Percentiles rank a stretch among this genome's conserved stretches.
Evolutionary conservation across 257 asterid species (phyloP).

Genomic region (Rauvolfia tetraphylla): DNA sequence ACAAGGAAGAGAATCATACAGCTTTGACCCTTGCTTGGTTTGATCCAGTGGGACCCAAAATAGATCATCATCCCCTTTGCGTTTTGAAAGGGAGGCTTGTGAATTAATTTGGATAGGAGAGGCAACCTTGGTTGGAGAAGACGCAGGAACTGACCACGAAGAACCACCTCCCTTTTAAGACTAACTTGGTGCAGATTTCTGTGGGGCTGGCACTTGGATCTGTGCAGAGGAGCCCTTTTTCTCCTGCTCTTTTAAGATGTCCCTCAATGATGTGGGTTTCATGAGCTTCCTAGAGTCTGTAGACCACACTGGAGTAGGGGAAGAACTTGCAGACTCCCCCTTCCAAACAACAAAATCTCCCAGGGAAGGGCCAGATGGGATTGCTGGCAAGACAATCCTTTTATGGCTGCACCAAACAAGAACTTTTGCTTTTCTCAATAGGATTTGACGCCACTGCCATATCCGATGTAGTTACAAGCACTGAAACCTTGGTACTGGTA

Average conservation of each 20-base stretch:
- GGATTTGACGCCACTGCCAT: constrained; percentile 54
- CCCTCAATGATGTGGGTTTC: constrained; percentile 81
- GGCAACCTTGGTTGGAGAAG: constrained; percentile 68
- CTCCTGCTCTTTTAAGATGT: constrained; percentile 85
- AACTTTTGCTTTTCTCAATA: constrained; percentile 52
- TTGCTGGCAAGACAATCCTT: constrained; percentile 65
- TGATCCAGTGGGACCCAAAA: constrained; percentile 94
- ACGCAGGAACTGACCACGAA: constrained; percentile 57
- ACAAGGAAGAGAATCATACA: constrained; percentile 45
- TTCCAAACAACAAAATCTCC: constrained; percentile 95
- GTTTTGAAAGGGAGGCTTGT: constrained; percentile 48
- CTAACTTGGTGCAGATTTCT: constrained; percentile 54
- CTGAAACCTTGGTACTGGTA: constrained; percentile 50
- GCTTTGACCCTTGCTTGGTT: constrained; percentile 65
- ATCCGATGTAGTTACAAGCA: constrained; percentile 41
- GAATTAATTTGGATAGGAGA: constrained; percentile 45
- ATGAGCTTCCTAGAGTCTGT: constrained; percentile 61
- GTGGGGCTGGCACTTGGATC: constrained; percentile 54
- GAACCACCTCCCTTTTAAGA: constrained; percentile 55
- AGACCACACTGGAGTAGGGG: constrained; percentile 88
- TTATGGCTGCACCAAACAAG: constrained; percentile 58
- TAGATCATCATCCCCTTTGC: constrained; percentile 76
- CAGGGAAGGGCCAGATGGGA: constrained; percentile 88
- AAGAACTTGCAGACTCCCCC: constrained; percentile 60
- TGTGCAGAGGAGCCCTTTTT: constrained; percentile 44